Conservation (phyloP, 345 rosid genomes). For the Eutrema yunnanense region DNA sequence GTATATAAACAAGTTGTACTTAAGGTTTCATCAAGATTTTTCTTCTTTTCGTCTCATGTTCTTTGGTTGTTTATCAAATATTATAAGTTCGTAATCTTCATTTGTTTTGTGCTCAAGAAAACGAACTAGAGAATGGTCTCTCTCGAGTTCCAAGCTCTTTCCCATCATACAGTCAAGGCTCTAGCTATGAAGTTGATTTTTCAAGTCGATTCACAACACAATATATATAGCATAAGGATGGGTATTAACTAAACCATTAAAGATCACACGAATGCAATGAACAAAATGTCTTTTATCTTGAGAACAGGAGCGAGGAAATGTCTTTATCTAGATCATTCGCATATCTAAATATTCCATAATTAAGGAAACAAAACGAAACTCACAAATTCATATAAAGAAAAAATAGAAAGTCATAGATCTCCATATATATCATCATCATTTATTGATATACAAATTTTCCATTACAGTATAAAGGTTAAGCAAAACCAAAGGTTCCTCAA, state of each 20-base stretch:
- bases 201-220: background rate
- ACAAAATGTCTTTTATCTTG: background rate
- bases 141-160: background rate
- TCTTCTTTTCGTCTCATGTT: background rate
- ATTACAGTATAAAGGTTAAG: no score
- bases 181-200: background rate
- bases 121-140: background rate
- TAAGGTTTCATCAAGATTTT: background rate
- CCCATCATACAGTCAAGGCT: background rate
- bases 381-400: no score
- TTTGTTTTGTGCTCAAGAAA: background rate
- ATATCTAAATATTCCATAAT: no score
- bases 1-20: slow-evolving; percentile 12
- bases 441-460: no score
- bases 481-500: no score
- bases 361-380: no score
- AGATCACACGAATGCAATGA: background rate
- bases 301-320: no score
- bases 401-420: no score
- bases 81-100: background rate
- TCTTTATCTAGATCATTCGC: no score
- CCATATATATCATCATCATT: no score
- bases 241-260: no score
- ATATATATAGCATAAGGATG: background rate
- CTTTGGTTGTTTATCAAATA: background rate